Base-by-base conservation (phyloP, 768 basidiomycete species). In the Psilocybe cubensis region DNA sequence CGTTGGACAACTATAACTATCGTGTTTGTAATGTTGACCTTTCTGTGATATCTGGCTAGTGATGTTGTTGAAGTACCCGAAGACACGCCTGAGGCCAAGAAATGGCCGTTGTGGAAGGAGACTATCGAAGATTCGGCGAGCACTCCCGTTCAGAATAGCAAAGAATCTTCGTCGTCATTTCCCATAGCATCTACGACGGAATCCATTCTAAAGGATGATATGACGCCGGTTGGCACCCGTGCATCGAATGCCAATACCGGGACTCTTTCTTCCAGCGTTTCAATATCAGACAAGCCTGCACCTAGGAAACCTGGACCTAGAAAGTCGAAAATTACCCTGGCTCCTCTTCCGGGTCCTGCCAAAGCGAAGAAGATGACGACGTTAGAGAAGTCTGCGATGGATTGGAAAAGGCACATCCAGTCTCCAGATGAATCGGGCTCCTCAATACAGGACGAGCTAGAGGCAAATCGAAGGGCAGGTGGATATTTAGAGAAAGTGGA, bases 401-500 rank as follows among this genome's bases (percentile, higher is more conserved):
- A 95, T 67, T 95, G 93, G 93, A 79, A 80, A 25, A 71, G 83
- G 0, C 91, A 94, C 63, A 71, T 92, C 12, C 70, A 78, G 18
- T 59, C 79, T 0, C 72, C 80, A 49, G 64, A 70, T 23, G 65
- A 69, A 18, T 55, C 76, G 0, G 80, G 76, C 3, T 63, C 65
- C 10, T 62, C 59, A 1, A 66, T 87, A 8, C 80, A 83, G 58
- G 87, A 92, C 62, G 89, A 91, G 59, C 78, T 95, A n/a, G 84
- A 89, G 47, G 83, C 83, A 3, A 88, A 92, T 57, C 76, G 87
- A 45, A 81, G 87, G 40, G 83, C 86, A 0, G 91, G 89, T 8
- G 91, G 92, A 0, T 95, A 90, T 70, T 74, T 95, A 18, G 92
- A 92, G 63, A 94, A 90, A 72, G 84, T 92, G 27, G 91, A 93